Base-by-base conservation (phyloP, 306 rosid genomes). In the Neltuma alba region DNA sequence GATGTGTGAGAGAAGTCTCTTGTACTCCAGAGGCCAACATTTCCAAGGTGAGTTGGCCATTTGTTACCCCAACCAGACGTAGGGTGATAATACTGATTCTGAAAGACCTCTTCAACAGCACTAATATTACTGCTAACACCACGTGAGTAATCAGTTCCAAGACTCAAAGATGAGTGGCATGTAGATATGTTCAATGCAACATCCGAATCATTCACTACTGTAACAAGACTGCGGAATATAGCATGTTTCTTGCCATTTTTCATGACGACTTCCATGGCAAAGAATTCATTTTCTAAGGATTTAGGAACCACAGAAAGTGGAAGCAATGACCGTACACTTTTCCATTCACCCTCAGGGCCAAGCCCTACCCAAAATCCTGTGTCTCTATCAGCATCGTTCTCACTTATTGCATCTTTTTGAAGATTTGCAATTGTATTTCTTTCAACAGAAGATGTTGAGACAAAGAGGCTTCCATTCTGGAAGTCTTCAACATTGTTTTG, bases 171-270 rank as follows among this genome's bases (percentile, higher is more conserved):
- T 55, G 82, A 85, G 65, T 70, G 87, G 25, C 91, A 83, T 11
- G 91, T 81, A 14, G 86, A 87, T 81, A 93, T 76, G 81, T 84
- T 89, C 85, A 95, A 81, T 40, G 70, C 74, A 76, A 91, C 77
- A 88, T 93, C 90, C 34, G 98, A 89, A 77, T 95, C 99, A 86
- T 95, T 95, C 77, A 90, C 89, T 33, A 92, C 87, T 23, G 90
- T 92, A 41, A 90, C 92, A 78, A 93, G 98, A 87, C 99, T 89
- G 83, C 99, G 88, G 83, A 95, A 89, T 74, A 90, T 85, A 50
- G 82, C 99, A 88, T 95, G 94, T 67, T 95, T 95, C 90, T 88
- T 95, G 78, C 99, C 97, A 87, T 93, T 93, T 87, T 86, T 95
- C 95, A 91, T 87, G 71, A 79, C 85, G 77, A 95, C 97, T 80